phyloP scores from a whole-genome alignment of 2,329 filamentous ascomycete species.

The Apiospora aurea region DNA sequence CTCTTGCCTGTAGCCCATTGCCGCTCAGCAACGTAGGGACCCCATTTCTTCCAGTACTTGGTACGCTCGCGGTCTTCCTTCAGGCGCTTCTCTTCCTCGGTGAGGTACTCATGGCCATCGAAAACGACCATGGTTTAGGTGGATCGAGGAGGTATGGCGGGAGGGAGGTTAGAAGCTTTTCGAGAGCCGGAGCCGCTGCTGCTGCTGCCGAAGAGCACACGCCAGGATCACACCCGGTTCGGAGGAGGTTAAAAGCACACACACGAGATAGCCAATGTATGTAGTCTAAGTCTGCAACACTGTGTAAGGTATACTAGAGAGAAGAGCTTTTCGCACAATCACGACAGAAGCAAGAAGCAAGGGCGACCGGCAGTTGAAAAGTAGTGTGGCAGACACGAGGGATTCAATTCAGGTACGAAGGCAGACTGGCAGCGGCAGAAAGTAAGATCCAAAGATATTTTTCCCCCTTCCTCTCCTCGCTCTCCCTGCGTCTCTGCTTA shows the following conservation, averaged over 20 bases:
- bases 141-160: neutral
- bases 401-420: constrained; percentile 17
- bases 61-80: constrained; percentile 81
- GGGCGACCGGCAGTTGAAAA: constrained; percentile 4
- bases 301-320: neutral
- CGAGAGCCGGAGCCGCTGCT: neutral
- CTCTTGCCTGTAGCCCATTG: constrained; percentile 90
- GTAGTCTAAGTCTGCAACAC: constrained; percentile 6
- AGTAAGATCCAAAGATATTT: neutral
- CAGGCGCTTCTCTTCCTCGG: constrained; percentile 88
- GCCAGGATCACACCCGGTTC: neutral
- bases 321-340: neutral
- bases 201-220: neutral
- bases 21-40: constrained; percentile 89
- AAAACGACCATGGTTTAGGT: constrained; percentile 78
- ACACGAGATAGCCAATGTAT: neutral
- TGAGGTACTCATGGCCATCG: constrained; percentile 86
- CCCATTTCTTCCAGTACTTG: constrained; percentile 99
- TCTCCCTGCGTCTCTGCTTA: neutral
- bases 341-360: neutral
- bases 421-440: neutral
- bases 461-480: neutral
- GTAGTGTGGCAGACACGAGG: constrained; percentile 18
- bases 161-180: neutral
- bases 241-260: neutral